Evolutionary conservation across 371 early-diverging fungal species (phyloP).

Genomic region (Zopfochytrium polystomum): DNA sequence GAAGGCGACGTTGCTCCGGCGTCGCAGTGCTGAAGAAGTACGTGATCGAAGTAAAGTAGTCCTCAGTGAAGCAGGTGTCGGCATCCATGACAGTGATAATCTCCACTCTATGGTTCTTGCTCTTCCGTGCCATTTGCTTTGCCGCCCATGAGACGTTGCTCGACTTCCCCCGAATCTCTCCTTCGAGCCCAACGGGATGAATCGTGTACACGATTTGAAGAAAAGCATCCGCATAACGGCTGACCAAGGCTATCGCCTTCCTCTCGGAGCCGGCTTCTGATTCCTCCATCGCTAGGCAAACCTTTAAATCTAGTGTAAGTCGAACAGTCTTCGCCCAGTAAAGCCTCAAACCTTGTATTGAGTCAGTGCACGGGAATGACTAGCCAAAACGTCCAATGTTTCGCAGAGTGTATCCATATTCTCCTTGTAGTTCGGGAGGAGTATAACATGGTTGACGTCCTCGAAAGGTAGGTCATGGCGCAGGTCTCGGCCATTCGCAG

Average conservation of each 20-base stretch:
- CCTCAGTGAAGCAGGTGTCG: conserved; percentile 62
- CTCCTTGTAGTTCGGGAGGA: conserved; percentile 58
- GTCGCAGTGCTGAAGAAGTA: conserved; percentile 38
- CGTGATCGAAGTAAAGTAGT: conserved; percentile 49
- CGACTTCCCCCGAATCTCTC: conserved; percentile 75
- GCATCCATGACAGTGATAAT: conserved; percentile 72
- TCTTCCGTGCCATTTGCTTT: conserved; percentile 43
- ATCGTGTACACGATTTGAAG: conserved; percentile 63
- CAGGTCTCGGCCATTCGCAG: conserved; percentile 36
- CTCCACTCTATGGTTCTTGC: conserved; percentile 41
- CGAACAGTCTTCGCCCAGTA: no score
- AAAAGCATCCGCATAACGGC: conserved; percentile 56
- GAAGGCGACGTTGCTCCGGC: conserved; percentile 35
- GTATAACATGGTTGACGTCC: conserved; percentile 45
- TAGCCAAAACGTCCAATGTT: conserved; percentile 51
- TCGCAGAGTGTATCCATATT: conserved; percentile 50
- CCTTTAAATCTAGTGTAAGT: no score
- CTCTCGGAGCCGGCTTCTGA: conserved; percentile 55
- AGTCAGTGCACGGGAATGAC: conserved; percentile 40
- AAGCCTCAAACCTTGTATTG: conserved; percentile 52
- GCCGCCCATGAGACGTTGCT: conserved; percentile 71
- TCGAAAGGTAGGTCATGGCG: conserved; percentile 45
- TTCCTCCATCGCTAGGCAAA: conserved; percentile 78
- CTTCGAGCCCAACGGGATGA: conserved; percentile 66
- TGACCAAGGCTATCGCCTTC: conserved; percentile 59